A percentile compares a stretch with the other conserved stretches of the same genome.
Conservation (phyloP, 352 stramenopile species). For the Phytophthora megakarya region DNA sequence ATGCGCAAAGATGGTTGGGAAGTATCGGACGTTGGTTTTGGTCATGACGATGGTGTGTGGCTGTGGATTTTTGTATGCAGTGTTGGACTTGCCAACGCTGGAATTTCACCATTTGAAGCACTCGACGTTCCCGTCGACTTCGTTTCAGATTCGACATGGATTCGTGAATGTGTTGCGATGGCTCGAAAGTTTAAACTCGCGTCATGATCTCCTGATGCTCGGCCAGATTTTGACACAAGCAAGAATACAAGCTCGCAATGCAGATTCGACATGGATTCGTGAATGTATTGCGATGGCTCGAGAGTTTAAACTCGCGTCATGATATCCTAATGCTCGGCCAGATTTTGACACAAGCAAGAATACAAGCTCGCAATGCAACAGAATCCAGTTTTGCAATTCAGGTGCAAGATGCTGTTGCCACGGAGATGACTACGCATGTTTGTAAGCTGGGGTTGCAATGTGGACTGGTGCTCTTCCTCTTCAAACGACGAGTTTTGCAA, state of each 20-base stretch:
- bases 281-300: slow-evolving; percentile 58
- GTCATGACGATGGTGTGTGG: slow-evolving; percentile 33
- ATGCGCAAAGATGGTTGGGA: background rate
- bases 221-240: slow-evolving; percentile 27
- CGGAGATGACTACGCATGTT: slow-evolving; percentile 37
- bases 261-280: slow-evolving; percentile 47
- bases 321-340: slow-evolving; percentile 43
- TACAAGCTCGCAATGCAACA: background rate
- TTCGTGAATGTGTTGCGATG: slow-evolving; percentile 61
- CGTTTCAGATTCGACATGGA: slow-evolving; percentile 43
- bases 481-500: slow-evolving; percentile 24
- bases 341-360: slow-evolving; percentile 20
- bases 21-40: slow-evolving; percentile 23
- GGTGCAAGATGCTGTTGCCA: slow-evolving; percentile 26
- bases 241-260: background rate
- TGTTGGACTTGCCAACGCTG: slow-evolving; percentile 36
- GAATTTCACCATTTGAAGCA: slow-evolving; percentile 43
- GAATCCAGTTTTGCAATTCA: slow-evolving; percentile 14
- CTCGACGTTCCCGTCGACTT: slow-evolving; percentile 26
- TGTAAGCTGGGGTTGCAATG: slow-evolving; percentile 58
- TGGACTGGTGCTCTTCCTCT: slow-evolving; percentile 53
- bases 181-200: slow-evolving; percentile 53
- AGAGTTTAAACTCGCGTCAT: slow-evolving; percentile 47
- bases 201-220: slow-evolving; percentile 46
- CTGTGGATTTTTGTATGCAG: slow-evolving; percentile 35